Base-by-base conservation (phyloP, 164 flowering plant genomes). In the Hamamelis virginiana region DNA sequence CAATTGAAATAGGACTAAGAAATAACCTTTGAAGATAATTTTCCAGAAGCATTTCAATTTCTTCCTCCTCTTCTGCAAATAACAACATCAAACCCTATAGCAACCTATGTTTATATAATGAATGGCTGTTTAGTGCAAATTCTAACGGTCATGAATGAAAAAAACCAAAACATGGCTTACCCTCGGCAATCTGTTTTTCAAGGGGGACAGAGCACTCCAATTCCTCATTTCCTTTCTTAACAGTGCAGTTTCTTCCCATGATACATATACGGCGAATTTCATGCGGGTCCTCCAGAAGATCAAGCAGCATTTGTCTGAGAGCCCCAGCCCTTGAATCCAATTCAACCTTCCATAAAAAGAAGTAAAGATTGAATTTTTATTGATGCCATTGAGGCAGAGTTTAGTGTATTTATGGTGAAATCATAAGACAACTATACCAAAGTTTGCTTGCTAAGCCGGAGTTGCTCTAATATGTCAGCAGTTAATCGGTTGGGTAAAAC, bases 21-120 rank as follows among this genome's bases (percentile, higher is more conserved):
- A 70, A 72, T 33, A 64, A 94, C 98, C 99, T 92, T 76, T 91
- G 96, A 33, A 95, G 93, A 82, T 91, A 95, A 68, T 92, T 92
- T 77, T 95, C 99, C 82, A 95, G 63, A 52, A 95, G 97, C 99
- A 95, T 95, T 81, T 95, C 99, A 70, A 95, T 92, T 81, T 95
- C 99, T 83, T 95, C 99, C 80, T 92, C 99, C 75, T 92, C 97
- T 74, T 95, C 99, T 95, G 91, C 81, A 80, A 68, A 66, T n/a
- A 43, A 38, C 18, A 75, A 68, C 74, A 66, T 57, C 23, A 66
- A 64, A 58, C 59, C 28, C 46, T 47, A 43, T 13, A 59, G 51
- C 43, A 46, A 68, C 26, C 44, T 14, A 13, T 47, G 43, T 51
- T 53, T 14, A 53, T 27, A 45, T 11, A 41, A 59, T 38, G n/a